Evolutionary conservation across 805 yeast genomes (phyloP), one percentile per base, ranked within the genome.

Genomic region (Saccharomycopsis sp.): DNA sequence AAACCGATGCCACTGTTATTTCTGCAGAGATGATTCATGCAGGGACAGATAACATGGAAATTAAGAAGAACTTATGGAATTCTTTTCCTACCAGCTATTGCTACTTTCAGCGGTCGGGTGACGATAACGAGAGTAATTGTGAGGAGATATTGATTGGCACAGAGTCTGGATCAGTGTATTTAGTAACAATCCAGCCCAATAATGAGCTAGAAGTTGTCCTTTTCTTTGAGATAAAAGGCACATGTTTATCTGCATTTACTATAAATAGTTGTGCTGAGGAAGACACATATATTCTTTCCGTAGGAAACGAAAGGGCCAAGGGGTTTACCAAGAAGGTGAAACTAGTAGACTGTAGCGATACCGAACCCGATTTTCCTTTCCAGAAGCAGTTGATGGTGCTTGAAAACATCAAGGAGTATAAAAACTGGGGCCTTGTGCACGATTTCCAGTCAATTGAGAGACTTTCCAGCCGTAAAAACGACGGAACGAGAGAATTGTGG

Each of bases 401-500:
- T n/a, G 54, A 52, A 19, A 56, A 23, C 3, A 5, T 41, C 7
- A 56, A 55, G 3, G 51, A 56, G 44, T 58, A 52, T 19, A 12
- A 14, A 9, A 58, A 58, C 23, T 58, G 61, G 61, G 29, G 35
- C 9, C 53, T 53, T 1, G 25, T 52, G 15, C 22, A 24, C 34
- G 61, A 58, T 44, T 41, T 41, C 34, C 38, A n/a, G 17, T 23
- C 41, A 8, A 44, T 55, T 17, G 52, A 38, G 34, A 14, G 29
- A 12, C 17, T 25, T 15, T 38, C 56, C 14, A 17, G n/a, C 29
- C 52, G 53, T 17, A 14, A 52, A n/a, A 3, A n/a, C 17, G 54
- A 52, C 47, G 15, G 49, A 2, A 55, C 58, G 2, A 53, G 56
- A 22, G 61, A 58, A 25, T 22, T 58, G 9, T 58, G 61, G 61